A percentile compares a stretch with the other conserved stretches of the same genome.
These are phyloP conservation scores for Funneliformis geosporum DNA, from an alignment of 192 early-diverging fungal genomes.

Conservation along the genomic window DNA sequence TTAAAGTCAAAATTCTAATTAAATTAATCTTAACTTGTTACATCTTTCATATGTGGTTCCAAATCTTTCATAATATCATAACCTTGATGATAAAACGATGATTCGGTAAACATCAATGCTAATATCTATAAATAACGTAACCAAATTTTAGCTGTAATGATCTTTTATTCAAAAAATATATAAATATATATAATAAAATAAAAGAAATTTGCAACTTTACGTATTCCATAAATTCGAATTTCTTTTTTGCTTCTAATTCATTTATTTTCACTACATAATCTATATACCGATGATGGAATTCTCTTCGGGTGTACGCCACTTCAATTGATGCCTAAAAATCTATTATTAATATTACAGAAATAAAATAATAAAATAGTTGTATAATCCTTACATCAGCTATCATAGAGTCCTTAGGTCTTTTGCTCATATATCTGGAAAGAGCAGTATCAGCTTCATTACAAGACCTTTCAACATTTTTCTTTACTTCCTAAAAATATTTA, in stretches of 20 bases:
- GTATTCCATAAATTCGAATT: slow-evolving; percentile 73
- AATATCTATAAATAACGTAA: slow-evolving; percentile 50
- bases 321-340: slow-evolving; percentile 50
- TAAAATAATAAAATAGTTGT: slow-evolving; percentile 23
- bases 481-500: slow-evolving; percentile 48
- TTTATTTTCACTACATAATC: slow-evolving; percentile 72
- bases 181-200: not conserved
- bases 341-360: not conserved
- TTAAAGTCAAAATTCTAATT: not conserved
- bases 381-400: slow-evolving; percentile 55
- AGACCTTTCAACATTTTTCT: slow-evolving; percentile 60
- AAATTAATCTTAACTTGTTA: slow-evolving; percentile 53
- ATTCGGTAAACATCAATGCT: slow-evolving; percentile 81
- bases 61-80: slow-evolving; percentile 77
- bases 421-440: slow-evolving; percentile 62
- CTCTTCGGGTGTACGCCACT: slow-evolving; percentile 62
- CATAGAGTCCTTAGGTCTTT: slow-evolving; percentile 58
- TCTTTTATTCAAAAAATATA: not conserved
- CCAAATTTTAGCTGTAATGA: not conserved
- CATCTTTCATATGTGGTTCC: slow-evolving; percentile 78
- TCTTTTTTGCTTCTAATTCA: slow-evolving; percentile 70
- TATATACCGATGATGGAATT: slow-evolving; percentile 62
- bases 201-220: slow-evolving; percentile 39
- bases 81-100: slow-evolving; percentile 80
- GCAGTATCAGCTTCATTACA: slow-evolving; percentile 63